phyloP scores from a whole-genome alignment of 2,329 filamentous ascomycete genomes.

The Aspergillus candidus region DNA sequence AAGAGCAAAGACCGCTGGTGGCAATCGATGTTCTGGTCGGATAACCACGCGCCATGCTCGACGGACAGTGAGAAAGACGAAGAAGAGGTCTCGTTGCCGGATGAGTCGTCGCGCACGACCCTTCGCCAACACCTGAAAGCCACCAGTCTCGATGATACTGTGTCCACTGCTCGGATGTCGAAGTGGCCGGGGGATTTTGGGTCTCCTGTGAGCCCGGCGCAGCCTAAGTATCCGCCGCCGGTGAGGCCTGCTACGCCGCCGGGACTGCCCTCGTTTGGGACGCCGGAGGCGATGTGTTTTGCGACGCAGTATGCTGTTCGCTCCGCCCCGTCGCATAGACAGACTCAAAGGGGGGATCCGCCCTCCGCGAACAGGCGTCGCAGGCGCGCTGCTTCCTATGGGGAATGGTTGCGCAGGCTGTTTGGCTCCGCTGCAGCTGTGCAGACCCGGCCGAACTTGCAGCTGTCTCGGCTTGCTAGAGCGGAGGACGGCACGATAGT shows the following conservation, averaged over 20 bases:
- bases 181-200: constrained; percentile 19
- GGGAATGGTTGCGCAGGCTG: constrained; percentile 25
- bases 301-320: constrained; percentile 21
- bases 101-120: neutral
- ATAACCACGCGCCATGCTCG: neutral
- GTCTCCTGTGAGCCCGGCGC: constrained; percentile 25
- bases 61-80: neutral
- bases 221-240: constrained; percentile 35
- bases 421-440: constrained; percentile 19
- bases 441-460: constrained; percentile 9
- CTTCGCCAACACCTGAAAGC: constrained; percentile 14
- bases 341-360: constrained; percentile 2
- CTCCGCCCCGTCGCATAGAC: constrained; percentile 8
- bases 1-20: constrained; percentile 13
- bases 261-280: constrained; percentile 41
- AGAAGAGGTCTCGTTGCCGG: neutral
- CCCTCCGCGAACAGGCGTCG: neutral
- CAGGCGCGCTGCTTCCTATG: constrained; percentile 13
- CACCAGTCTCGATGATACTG: constrained; percentile 22
- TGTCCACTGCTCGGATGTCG: constrained; percentile 14
- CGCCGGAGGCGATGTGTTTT: constrained; percentile 32
- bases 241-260: constrained; percentile 37
- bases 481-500: constrained; percentile 39
- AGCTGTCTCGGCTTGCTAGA: constrained; percentile 25
- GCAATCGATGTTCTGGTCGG: constrained; percentile 15